A percentile compares a stretch with the other conserved stretches of the same genome.
Evolutionary conservation across 495 filamentous ascomycete genomes (phyloP).

Genomic region (Paragyromitra xinjiangensis): DNA sequence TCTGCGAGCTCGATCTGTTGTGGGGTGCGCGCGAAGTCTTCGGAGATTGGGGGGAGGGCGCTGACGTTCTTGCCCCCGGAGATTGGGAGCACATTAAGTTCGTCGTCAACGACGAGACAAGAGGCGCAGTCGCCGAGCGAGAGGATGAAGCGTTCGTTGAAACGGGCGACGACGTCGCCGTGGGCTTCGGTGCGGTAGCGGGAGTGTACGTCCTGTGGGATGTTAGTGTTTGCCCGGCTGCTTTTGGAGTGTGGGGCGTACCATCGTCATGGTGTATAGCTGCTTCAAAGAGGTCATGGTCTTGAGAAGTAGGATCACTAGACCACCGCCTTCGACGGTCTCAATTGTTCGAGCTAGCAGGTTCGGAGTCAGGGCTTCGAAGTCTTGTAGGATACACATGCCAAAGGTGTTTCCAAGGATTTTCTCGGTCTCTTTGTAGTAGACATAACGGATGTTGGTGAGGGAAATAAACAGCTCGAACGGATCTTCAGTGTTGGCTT

Average conservation of each 20-base stretch:
- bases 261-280: slow-evolving; percentile 94
- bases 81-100: slow-evolving; percentile 96
- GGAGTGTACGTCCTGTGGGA: slow-evolving; percentile 78
- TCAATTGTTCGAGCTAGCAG: slow-evolving; percentile 93
- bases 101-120: slow-evolving; percentile 96
- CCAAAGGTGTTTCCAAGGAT: slow-evolving; percentile 98
- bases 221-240: not conserved
- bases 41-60: slow-evolving; percentile 74
- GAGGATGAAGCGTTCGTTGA: slow-evolving; percentile 97
- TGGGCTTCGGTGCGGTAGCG: slow-evolving; percentile 97
- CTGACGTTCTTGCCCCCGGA: slow-evolving; percentile 95
- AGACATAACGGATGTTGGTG: slow-evolving; percentile 97
- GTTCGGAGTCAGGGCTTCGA: slow-evolving; percentile 97
- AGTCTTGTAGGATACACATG: slow-evolving; percentile 98
- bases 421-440: slow-evolving; percentile 99
- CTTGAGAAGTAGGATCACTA: slow-evolving; percentile 90
- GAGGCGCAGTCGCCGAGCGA: slow-evolving; percentile 93
- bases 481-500: slow-evolving; percentile 93
- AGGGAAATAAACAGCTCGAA: slow-evolving; percentile 98
- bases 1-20: slow-evolving; percentile 79
- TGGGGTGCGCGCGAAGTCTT: slow-evolving; percentile 71
- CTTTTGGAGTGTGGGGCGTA: not conserved
- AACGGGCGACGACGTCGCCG: slow-evolving; percentile 91
- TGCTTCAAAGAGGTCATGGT: slow-evolving; percentile 98
- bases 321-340: slow-evolving; percentile 94